phyloP scores from a whole-genome alignment of 352 stramenopile species.

The Phytophthora constricta region DNA sequence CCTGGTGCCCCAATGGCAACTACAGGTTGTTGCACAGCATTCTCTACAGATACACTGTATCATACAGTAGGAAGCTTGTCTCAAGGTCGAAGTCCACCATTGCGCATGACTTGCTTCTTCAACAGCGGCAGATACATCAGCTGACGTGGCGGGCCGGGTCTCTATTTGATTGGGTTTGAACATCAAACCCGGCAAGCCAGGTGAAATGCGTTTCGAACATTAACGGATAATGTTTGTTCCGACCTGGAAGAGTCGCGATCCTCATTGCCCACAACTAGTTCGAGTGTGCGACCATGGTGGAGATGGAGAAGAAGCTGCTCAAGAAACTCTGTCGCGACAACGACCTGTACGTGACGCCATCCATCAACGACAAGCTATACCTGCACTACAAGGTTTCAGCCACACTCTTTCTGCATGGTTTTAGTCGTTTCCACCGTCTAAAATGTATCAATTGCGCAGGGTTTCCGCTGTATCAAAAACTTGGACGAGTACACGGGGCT shows the following conservation, averaged over 20 bases:
- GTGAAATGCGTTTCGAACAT: no score
- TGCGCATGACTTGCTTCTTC: no score
- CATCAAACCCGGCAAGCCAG: no score
- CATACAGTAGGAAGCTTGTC: no score
- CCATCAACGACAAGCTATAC: conserved; percentile 97
- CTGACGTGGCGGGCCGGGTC: no score
- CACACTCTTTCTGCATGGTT: background rate
- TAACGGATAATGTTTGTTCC: no score
- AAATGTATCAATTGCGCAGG: conserved; percentile 32
- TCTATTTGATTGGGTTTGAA: background rate
- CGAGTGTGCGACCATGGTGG: conserved; percentile 51
- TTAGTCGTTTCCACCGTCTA: background rate
- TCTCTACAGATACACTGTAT: no score
- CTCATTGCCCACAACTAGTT: background rate
- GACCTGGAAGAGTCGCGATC: conserved; percentile 26
- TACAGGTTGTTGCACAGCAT: no score
- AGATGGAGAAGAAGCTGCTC: conserved; percentile 90
- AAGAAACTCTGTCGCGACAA: conserved; percentile 92
- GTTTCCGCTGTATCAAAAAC: conserved; percentile 93
- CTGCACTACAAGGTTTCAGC: conserved; percentile 92
- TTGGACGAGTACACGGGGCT: conserved; percentile 95
- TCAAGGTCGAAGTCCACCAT: no score
- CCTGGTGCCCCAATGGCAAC: no score
- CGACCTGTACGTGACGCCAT: conserved; percentile 91
- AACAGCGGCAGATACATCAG: no score